Evolutionary conservation across 1,139 yeast species (phyloP), one percentile per base, ranked within the genome.

Genomic region (Suhomyces taliae): DNA sequence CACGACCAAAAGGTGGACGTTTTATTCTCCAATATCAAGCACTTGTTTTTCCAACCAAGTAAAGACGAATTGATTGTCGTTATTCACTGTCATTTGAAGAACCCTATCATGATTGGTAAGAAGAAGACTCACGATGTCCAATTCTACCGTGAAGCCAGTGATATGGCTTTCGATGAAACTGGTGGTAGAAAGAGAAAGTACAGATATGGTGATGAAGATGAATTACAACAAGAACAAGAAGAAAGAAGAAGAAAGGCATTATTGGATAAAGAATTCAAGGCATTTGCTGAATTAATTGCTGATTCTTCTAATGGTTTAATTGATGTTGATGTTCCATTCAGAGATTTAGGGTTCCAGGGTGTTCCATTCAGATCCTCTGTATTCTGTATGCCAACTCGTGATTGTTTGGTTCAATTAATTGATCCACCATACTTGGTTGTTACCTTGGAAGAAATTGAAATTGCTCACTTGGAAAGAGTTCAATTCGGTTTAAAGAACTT

Each of bases 151-250:
- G 99, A 93, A 67, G 98, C 98, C 11, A 84, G 96, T 43, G 99
- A 93, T 65, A 87, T 91, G 79, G 87, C 96, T 3, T 90, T 90
- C 60, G 99, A 93, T 69, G 99, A 93, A 69, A 93, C 99, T 34
- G 97, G 98, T 51, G 95, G 95, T 52, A 82, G 95, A 53, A 89
- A 90, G 75, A 76, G 88, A 67, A 85, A 87, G 56, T 89, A 90
- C 75, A 75, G 97, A 63, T 93, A 93, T 62, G 99, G 99, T 46
- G 99, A 93, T 65, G 99, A 93, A 69, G 99, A 93, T 67, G 99
- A 93, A 70, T 76, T 95, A 55, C 99, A 95, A 69, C 98, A 93
- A 67, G 99, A 95, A 71, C 98, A 93, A 70, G 98, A 93, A 69
- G 99, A 93, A 71, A 85, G 98, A 70, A 81, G 95, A 66, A 82